Evolutionary conservation across 257 asterid species (phyloP), one percentile per base, ranked within the genome.

Genomic region (Craterostigma plantagineum): DNA sequence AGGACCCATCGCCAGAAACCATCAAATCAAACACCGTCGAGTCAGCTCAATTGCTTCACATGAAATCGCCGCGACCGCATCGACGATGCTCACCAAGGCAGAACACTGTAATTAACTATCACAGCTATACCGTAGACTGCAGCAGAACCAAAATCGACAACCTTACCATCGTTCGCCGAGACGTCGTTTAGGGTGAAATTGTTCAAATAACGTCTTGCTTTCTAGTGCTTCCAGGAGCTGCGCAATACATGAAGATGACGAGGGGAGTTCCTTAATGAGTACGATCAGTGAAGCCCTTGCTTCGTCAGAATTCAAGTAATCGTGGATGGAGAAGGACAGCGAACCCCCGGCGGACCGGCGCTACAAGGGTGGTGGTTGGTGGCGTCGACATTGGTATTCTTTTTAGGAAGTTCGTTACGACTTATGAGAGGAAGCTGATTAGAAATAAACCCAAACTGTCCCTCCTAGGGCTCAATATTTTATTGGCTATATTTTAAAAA

Each of bases 1-100:
- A 44, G 4, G 92, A 77, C 49, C 98, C 98, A 42, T 90, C 98
- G 6, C 98, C 98, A 0, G 98, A 79, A 60, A 82, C 94, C 27
- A 65, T 69, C 60, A 83, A 57, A 61, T 75, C 72, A 55, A 90
- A 90, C 13, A 76, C 58, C 0, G 82, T 54, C 7, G 42, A 41
- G 23, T 83, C 84, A 4, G 77, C 91, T 23, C 70, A 59, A 87
- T 52, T 10, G 92, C 95, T 71, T 87, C 98, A 11, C 93, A 82
- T 9, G 95, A 70, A 35, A 87, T 46, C 11, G 95, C 95, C 5
- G 92, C 91, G 36, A 75, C 69, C 8, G 69, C 91, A 33, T 82
- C 95, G 18, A 62, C 66, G n/a, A 79, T 18, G 8, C 67, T 34
- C 3, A 74, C 52, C 14, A 87, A 42, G 7, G 60, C 59, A 11